phyloP scores from a whole-genome alignment of 257 asterid species.

The Craterostigma plantagineum region DNA sequence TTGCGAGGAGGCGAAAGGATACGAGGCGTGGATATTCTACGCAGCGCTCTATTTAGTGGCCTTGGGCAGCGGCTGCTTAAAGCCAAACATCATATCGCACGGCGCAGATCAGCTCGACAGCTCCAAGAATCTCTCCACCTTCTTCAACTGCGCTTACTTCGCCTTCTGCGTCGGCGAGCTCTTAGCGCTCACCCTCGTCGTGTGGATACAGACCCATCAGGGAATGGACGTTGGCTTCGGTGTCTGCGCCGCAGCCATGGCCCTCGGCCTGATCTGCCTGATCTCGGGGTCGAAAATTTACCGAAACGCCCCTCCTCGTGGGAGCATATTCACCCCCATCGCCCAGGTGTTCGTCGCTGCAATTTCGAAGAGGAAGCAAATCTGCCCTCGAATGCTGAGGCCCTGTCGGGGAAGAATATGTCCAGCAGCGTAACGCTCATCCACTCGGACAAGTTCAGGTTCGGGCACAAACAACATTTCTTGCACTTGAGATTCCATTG shows the following conservation, averaged over 20 bases:
- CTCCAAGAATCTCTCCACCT: slow-evolving; percentile 56
- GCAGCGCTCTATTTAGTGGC: slow-evolving; percentile 82
- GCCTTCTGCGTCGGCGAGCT: slow-evolving; percentile 85
- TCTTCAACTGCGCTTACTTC: slow-evolving; percentile 83
- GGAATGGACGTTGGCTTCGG: slow-evolving; percentile 95
- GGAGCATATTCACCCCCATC: slow-evolving; percentile 65
- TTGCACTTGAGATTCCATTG: no score
- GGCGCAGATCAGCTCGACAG: slow-evolving; percentile 80
- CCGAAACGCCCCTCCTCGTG: slow-evolving; percentile 66
- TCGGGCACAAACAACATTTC: slow-evolving; percentile 7
- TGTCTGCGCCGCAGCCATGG: slow-evolving; percentile 81
- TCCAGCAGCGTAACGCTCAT: no score
- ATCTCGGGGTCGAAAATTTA: slow-evolving; percentile 36
- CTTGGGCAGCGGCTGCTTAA: slow-evolving; percentile 87
- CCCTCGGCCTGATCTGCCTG: slow-evolving; percentile 51
- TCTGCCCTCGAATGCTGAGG: slow-evolving; percentile 36
- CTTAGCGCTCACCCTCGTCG: slow-evolving; percentile 56
- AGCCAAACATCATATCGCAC: slow-evolving; percentile 89
- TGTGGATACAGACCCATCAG: slow-evolving; percentile 80
- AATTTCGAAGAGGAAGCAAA: slow-evolving; percentile 41
- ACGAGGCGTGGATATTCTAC: slow-evolving; percentile 43
- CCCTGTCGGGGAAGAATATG: slow-evolving; percentile 3
- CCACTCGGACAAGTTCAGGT: no score
- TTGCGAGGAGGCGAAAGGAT: slow-evolving; percentile 60
- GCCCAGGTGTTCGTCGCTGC: slow-evolving; percentile 91